phyloP scores from a whole-genome alignment of 176 grass and related monocot species.

The bread wheat (Triticum aestivum) region DNA sequence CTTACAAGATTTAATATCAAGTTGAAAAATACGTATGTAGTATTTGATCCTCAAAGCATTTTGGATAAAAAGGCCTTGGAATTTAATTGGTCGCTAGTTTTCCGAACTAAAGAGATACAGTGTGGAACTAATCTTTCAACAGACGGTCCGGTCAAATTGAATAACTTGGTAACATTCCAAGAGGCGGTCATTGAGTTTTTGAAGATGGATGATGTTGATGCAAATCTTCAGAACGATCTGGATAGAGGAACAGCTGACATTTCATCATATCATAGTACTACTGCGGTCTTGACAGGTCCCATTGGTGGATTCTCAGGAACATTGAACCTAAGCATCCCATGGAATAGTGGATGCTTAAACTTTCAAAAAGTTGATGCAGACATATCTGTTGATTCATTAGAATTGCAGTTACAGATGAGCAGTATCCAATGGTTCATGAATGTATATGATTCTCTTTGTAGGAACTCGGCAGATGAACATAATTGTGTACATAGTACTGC shows the following conservation, averaged over 20 bases:
- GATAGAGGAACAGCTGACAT: conserved; percentile 37
- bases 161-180: conserved; percentile 85
- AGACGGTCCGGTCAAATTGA: conserved; percentile 57
- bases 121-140: conserved; percentile 72
- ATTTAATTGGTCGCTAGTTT: conserved; percentile 62
- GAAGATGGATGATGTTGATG: conserved; percentile 73
- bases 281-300: conserved; percentile 70
- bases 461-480: conserved; percentile 34
- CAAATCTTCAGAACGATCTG: conserved; percentile 41
- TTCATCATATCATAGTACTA: conserved; percentile 48
- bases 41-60: conserved; percentile 69
- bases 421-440: conserved; percentile 65
- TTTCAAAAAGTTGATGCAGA: conserved; percentile 80
- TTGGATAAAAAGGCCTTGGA: conserved; percentile 42
- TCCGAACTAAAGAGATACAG: conserved; percentile 77
- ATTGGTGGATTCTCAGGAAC: conserved; percentile 81
- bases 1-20: conserved; percentile 87
- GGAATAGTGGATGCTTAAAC: conserved; percentile 80
- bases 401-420: conserved; percentile 73
- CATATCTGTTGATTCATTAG: conserved; percentile 66
- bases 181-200: conserved; percentile 79
- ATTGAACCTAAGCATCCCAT: conserved; percentile 91
- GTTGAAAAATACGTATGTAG: conserved; percentile 70
- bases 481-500: conserved; percentile 25
- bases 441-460: conserved; percentile 60